Conservation (phyloP, 176 grass and related monocot genomes). For the Oryza punctata region DNA sequence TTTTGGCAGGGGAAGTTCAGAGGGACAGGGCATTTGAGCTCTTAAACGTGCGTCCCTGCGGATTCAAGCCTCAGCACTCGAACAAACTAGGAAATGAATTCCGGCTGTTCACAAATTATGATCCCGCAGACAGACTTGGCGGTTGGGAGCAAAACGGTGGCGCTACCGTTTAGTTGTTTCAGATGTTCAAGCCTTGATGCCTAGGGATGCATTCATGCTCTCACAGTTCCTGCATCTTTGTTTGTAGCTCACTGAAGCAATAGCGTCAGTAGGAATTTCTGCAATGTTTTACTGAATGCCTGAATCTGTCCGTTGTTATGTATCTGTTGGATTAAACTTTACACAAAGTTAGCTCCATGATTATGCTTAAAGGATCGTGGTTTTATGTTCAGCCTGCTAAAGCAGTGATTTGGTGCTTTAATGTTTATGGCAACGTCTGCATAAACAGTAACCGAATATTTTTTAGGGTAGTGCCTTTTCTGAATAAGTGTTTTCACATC, state of each 20-base stretch:
- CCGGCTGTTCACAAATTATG: slow-evolving; percentile 73
- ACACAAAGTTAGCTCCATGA: background rate
- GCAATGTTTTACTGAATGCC: background rate
- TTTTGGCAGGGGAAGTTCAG: slow-evolving; percentile 74
- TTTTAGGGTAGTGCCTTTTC: background rate
- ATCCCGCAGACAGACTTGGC: slow-evolving; percentile 60
- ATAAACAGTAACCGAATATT: background rate
- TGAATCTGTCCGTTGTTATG: background rate
- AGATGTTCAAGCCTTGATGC: background rate
- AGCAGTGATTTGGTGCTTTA: background rate
- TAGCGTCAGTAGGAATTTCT: background rate
- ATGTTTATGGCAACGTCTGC: background rate
- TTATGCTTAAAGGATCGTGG: background rate
- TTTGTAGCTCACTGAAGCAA: background rate
- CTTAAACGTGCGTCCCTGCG: slow-evolving; percentile 64
- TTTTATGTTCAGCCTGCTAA: background rate
- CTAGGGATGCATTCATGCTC: background rate
- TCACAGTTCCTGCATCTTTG: background rate
- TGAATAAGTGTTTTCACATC: background rate
- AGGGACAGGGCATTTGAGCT: slow-evolving; percentile 65
- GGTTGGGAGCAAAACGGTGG: slow-evolving; percentile 53
- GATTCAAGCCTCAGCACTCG: slow-evolving; percentile 70
- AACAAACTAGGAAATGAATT: slow-evolving; percentile 94
- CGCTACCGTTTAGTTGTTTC: too few species aligned
- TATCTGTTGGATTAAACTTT: background rate